Evolutionary conservation across 345 rosid species (phyloP).

Genomic region (Zanthoxylum bungeanum): DNA sequence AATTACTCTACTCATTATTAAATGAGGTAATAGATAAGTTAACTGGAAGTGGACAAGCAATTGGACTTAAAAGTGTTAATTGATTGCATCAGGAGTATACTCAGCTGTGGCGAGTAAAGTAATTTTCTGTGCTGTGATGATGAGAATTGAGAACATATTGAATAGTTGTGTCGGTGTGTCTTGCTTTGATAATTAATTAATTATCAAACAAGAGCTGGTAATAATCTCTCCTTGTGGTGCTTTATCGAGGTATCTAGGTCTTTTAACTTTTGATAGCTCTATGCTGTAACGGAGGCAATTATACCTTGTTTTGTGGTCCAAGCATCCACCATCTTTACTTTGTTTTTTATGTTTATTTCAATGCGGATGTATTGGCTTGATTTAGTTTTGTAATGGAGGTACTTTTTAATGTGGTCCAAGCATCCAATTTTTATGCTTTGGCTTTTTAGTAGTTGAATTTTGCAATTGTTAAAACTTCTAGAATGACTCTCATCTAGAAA

Average conservation of each 20-base stretch:
- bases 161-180: no score
- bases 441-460: neutral
- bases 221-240: neutral
- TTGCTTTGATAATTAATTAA: conserved; percentile 4
- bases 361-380: conserved; percentile 6
- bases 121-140: neutral
- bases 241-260: conserved; percentile 4
- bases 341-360: neutral
- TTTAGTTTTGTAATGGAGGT: neutral
- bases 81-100: neutral
- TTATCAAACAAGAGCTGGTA: neutral
- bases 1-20: neutral
- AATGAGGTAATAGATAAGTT: neutral
- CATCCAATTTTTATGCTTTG: conserved; percentile 1
- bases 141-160: no score
- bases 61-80: no score
- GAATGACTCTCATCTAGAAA: neutral
- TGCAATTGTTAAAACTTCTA: neutral
- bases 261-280: conserved; percentile 8
- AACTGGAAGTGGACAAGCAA: neutral
- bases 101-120: neutral
- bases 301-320: conserved; percentile 25
- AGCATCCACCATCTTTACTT: neutral
- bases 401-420: conserved; percentile 20
- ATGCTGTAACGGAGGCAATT: conserved; percentile 8